Evolutionary conservation across 345 rosid species (phyloP).

Genomic region (Eucalyptus lansdowneana): DNA sequence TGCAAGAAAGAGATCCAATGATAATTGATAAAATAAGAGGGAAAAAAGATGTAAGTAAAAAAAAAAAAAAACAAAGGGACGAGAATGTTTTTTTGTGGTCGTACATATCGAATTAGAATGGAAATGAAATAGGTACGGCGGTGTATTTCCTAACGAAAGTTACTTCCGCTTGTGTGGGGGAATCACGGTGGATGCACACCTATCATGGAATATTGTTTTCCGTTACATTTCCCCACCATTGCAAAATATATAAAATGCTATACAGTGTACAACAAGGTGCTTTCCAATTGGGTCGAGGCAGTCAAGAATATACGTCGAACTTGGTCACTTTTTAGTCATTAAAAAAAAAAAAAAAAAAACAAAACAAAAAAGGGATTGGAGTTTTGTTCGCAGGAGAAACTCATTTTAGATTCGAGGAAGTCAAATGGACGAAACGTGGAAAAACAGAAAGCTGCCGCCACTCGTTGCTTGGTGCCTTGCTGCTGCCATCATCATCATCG

Average conservation of each 20-base stretch:
- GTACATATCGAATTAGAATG: background rate
- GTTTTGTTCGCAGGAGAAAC: background rate
- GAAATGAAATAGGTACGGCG: background rate
- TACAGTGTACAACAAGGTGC: too few relatives aligned
- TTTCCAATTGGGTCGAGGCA: too few relatives aligned
- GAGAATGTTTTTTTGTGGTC: background rate
- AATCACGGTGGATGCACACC: background rate
- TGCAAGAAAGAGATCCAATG: background rate
- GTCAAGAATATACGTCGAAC: too few relatives aligned
- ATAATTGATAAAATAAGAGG: background rate
- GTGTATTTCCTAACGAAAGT: background rate
- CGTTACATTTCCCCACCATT: background rate
- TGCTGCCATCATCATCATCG: background rate
- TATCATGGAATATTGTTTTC: background rate
- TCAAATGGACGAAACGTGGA: background rate
- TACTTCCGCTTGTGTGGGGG: background rate
- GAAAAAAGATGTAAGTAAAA: background rate
- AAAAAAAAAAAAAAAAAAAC: background rate
- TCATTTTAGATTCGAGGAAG: background rate
- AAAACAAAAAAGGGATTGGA: background rate
- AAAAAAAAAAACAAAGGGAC: background rate
- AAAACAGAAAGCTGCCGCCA: background rate
- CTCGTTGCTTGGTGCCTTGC: background rate
- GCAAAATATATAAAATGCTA: too few relatives aligned
- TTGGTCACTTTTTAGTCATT: background rate